These are phyloP conservation scores for Coccomyxa subellipsoidea DNA, from an alignment of 163 green algal genomes.

Conservation along the genomic window DNA sequence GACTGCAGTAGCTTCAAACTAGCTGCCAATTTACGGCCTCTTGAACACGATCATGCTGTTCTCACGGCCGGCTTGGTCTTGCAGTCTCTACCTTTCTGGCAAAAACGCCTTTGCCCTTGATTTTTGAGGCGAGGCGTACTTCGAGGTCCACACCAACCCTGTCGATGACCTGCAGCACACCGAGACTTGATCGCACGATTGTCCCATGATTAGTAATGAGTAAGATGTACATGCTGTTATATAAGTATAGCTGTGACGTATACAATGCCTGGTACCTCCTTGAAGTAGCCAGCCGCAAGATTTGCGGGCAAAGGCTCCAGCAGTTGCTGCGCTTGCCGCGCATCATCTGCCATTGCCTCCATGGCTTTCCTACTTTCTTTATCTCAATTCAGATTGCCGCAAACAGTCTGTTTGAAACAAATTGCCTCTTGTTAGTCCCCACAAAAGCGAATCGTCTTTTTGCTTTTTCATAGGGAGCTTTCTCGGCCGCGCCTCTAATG, in stretches of 20 bases:
- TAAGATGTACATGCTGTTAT: neutral
- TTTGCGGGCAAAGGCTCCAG: neutral
- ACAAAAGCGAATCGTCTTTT: no score
- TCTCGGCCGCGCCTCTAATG: neutral
- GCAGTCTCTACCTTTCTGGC: slow-evolving; percentile 9
- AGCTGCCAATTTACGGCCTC: no score
- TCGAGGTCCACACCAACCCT: neutral
- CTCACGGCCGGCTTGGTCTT: no score
- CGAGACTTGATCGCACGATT: neutral
- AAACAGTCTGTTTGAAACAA: no score
- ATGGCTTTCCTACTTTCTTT: no score
- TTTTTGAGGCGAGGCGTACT: neutral
- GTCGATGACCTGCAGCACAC: neutral
- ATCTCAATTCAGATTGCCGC: no score
- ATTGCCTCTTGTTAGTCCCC: no score
- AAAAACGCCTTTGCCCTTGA: slow-evolving; percentile 37
- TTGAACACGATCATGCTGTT: no score
- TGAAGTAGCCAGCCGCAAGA: neutral
- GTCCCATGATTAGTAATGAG: neutral
- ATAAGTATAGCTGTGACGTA: neutral
- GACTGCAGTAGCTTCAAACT: no score
- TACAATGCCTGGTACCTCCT: neutral
- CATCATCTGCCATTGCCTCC: neutral
- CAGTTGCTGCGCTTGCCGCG: neutral
- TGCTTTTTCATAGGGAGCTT: neutral